Evolutionary conservation across 1,284 basidiomycete genomes (phyloP).

Genomic region (Ceratobasidium sp.): DNA sequence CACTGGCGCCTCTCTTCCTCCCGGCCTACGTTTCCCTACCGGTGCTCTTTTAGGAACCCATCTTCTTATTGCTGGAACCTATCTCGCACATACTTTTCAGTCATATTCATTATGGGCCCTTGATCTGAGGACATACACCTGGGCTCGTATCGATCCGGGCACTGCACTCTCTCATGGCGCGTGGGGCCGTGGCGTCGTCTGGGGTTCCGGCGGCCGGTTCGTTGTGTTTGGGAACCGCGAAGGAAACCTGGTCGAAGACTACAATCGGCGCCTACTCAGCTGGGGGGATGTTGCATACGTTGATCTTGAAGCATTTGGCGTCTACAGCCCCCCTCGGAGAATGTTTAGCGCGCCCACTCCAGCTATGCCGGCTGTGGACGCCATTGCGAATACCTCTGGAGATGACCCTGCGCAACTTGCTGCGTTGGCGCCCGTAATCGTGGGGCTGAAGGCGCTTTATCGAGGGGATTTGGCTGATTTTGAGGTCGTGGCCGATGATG

Average conservation of each 20-base stretch:
- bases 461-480: slow-evolving; percentile 86
- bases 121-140: slow-evolving; percentile 81
- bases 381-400: slow-evolving; percentile 2
- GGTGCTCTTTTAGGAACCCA: slow-evolving; percentile 90
- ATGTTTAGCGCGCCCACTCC: slow-evolving; percentile 63
- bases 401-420: slow-evolving; percentile 32
- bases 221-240: slow-evolving; percentile 90
- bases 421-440: slow-evolving; percentile 50
- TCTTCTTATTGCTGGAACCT: slow-evolving; percentile 90
- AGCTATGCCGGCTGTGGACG: slow-evolving; percentile 74
- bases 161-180: slow-evolving; percentile 83
- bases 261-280: slow-evolving; percentile 88
- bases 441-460: slow-evolving; percentile 83
- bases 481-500: slow-evolving; percentile 92
- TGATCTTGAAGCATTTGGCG: slow-evolving; percentile 92
- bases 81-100: slow-evolving; percentile 89
- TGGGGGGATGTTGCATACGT: slow-evolving; percentile 93
- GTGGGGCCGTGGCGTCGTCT: slow-evolving; percentile 90
- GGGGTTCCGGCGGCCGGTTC: slow-evolving; percentile 83
- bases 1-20: slow-evolving; percentile 80
- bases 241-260: slow-evolving; percentile 90
- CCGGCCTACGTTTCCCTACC: slow-evolving; percentile 92
- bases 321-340: slow-evolving; percentile 85
- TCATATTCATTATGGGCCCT: slow-evolving; percentile 93
- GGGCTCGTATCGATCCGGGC: slow-evolving; percentile 88